Conservation (phyloP, 2,329 filamentous ascomycete genomes). For the Sporothrix pallida region DNA sequence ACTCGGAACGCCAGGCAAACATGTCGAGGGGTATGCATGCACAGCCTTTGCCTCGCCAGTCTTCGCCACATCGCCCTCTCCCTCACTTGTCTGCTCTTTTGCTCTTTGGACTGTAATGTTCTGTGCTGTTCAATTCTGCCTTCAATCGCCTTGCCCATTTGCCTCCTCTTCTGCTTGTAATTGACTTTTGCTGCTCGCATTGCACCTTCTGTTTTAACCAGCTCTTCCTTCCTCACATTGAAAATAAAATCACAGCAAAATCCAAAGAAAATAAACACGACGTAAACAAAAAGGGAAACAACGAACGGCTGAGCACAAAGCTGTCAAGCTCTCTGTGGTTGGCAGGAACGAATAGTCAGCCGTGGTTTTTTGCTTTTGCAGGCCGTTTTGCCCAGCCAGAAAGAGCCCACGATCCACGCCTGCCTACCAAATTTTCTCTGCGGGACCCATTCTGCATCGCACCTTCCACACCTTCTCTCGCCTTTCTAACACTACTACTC, state of each 20-base stretch:
- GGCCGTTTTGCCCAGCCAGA: not conserved
- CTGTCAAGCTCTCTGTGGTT: not conserved
- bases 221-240: not conserved
- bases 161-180: not conserved
- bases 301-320: too few species aligned
- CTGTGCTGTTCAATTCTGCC: not conserved
- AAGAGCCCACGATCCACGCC: slow-evolving; percentile 29
- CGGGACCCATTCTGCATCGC: slow-evolving; percentile 29
- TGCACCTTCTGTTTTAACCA: not conserved
- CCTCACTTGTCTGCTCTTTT: not conserved
- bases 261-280: not conserved
- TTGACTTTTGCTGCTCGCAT: not conserved
- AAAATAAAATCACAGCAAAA: not conserved
- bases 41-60: slow-evolving; percentile 30
- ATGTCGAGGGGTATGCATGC: slow-evolving; percentile 14
- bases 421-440: slow-evolving; percentile 30
- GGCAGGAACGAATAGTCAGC: slow-evolving; percentile 21
- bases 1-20: slow-evolving; percentile 26
- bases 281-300: not conserved
- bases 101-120: not conserved
- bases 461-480: slow-evolving; percentile 24
- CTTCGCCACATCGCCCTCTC: slow-evolving; percentile 16
- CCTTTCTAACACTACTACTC: not conserved
- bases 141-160: not conserved
- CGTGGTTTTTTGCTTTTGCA: not conserved